Base-by-base conservation (phyloP, 1,284 basidiomycete species). In the Lentinus polychrous region DNA sequence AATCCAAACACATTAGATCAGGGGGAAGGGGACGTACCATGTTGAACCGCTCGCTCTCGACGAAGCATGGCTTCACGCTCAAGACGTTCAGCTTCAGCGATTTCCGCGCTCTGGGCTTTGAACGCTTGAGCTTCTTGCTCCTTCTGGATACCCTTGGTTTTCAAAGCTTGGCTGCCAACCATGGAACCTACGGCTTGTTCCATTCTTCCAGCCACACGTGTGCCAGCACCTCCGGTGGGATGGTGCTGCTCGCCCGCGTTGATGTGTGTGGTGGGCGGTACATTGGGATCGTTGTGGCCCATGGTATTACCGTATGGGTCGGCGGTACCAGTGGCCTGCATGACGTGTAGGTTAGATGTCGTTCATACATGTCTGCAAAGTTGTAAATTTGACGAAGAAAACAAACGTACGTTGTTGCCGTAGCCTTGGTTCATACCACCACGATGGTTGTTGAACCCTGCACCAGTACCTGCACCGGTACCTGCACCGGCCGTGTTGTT, bases 81-180 rank as follows among this genome's bases (percentile, higher is more conserved):
- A 10, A 79, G 66, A 17, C 73, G 68, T 58, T 79, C 76, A 20
- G 77, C 77, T 57, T 77, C 74, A n/a, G 67, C 65, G 17, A 79
- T 62, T 55, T 79, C 78, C 3, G 62, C 55, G 31, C 71, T 68
- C 60, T 79, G 77, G 14, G 66, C 54, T 52, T 74, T 74, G 45
- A 72, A 56, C 0, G 69, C 63, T 18, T 69, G 63, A 0, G 76
- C 76, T 63, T 77, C 75, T 70, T 71, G 68, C 57, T 80, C 73
- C 57, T 79, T 79, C 65, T 76, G 68, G 36, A 71, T 49, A 8
- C 75, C 77, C 55, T 74, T 76, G 11, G 67, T 70, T 55, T 76
- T 75, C 36, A 80, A 61, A 0, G 70, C 63, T 37, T 68, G 65
- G 56, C 73, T 76, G 23, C 77, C 74, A 39, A 79, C 58, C 37